Conservation (phyloP, 2,329 filamentous ascomycete species). For the Penicillium nordicum region DNA sequence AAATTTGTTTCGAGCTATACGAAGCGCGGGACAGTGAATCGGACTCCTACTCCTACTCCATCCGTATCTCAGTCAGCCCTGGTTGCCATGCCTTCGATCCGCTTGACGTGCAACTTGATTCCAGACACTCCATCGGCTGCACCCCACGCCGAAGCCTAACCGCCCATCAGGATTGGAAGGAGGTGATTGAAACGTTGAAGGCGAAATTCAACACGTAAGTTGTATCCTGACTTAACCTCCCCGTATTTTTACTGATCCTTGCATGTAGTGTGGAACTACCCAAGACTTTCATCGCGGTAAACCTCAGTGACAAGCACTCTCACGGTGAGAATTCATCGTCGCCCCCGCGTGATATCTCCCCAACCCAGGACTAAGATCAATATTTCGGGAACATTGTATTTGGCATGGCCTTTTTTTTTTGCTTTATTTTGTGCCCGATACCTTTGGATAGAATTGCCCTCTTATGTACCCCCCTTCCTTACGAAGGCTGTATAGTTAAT, state of each 20-base stretch:
- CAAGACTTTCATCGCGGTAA: constrained; percentile 51
- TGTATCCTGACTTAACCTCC: constrained; percentile 11
- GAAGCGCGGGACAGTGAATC: constrained; percentile 81
- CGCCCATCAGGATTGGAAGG: constrained; percentile 89
- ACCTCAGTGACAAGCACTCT: constrained; percentile 49
- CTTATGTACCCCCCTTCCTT: not conserved
- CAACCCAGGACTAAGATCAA: not conserved
- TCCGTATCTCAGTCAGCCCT: constrained; percentile 91
- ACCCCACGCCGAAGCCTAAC: constrained; percentile 87
- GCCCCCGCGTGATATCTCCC: not conserved
- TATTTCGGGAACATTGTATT: not conserved
- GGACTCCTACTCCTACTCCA: constrained; percentile 85
- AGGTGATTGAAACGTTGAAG: constrained; percentile 90
- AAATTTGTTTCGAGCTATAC: constrained; percentile 97
- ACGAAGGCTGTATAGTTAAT: not conserved
- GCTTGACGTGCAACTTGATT: constrained; percentile 92
- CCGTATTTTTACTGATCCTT: constrained; percentile 1
- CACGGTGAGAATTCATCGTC: constrained; percentile 9
- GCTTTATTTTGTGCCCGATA: not conserved
- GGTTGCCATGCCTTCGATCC: constrained; percentile 97
- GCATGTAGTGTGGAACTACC: constrained; percentile 48
- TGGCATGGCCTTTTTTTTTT: not conserved
- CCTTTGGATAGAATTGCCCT: not conserved
- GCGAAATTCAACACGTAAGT: constrained; percentile 92
- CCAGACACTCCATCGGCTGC: constrained; percentile 92